phyloP scores from a whole-genome alignment of 1,284 basidiomycete genomes.

The Ceratobasidium theobromae region DNA sequence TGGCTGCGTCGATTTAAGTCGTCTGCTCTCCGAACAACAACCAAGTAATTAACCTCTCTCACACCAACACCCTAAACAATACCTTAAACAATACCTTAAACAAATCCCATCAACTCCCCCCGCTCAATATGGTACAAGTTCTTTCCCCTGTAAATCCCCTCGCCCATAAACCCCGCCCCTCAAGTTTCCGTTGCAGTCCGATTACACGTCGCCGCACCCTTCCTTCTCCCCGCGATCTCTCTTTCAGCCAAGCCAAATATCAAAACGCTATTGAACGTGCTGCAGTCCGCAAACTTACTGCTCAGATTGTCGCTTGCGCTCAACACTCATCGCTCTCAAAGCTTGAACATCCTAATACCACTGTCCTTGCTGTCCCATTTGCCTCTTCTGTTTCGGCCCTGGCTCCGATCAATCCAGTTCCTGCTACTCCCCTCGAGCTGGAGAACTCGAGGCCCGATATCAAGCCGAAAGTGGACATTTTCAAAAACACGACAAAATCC shows the following conservation, averaged over 20 bases:
- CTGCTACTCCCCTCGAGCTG: conserved; percentile 15
- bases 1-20: conserved; percentile 6
- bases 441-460: not conserved
- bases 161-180: conserved; percentile 12
- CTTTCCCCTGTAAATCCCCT: conserved; percentile 16
- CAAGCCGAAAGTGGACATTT: conserved; percentile 10
- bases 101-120: not conserved
- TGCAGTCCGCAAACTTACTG: conserved; percentile 8
- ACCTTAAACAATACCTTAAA: not conserved
- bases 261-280: conserved; percentile 27
- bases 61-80: not conserved
- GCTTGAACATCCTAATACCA: not conserved
- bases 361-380: not conserved
- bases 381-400: not conserved
- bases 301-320: not conserved
- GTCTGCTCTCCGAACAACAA: not conserved
- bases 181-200: conserved; percentile 3
- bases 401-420: not conserved
- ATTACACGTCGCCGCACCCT: conserved; percentile 8
- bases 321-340: not conserved
- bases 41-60: not conserved
- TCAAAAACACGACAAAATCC: conserved; percentile 13
- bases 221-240: not conserved
- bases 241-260: not conserved
- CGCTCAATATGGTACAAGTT: conserved; percentile 20